phyloP scores from a whole-genome alignment of 768 basidiomycete genomes.

The Collybia mongolica region DNA sequence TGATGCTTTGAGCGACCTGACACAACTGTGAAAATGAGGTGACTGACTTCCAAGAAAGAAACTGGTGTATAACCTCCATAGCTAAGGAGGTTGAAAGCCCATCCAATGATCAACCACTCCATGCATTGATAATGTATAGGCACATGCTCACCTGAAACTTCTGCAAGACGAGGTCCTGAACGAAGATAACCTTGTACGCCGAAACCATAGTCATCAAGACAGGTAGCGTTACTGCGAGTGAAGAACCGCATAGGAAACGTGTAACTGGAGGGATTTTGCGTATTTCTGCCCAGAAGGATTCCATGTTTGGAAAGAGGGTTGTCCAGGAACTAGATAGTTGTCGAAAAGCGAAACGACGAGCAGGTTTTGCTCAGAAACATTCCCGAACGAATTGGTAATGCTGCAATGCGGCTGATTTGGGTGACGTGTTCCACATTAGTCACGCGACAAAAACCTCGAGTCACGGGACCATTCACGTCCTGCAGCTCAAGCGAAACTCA shows the following conservation, averaged over 20 bases:
- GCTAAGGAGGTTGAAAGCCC: conserved; percentile 29
- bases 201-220: conserved; percentile 53
- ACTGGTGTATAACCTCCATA: conserved; percentile 73
- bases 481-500: no score
- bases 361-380: no score
- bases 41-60: conserved; percentile 69
- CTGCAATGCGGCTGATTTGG: neutral
- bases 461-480: no score
- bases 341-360: no score
- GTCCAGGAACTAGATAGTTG: no score
- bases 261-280: conserved; percentile 85
- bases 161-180: conserved; percentile 39
- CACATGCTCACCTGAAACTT: conserved; percentile 49
- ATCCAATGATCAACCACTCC: neutral
- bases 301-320: conserved; percentile 29
- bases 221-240: conserved; percentile 58
- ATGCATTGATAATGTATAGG: neutral
- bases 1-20: neutral
- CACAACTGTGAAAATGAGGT: neutral
- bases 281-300: conserved; percentile 55
- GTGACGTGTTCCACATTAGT: neutral
- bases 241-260: conserved; percentile 62
- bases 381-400: no score
- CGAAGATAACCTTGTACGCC: conserved; percentile 54
- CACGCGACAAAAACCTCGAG: no score